Evolutionary conservation across 768 basidiomycete species (phyloP).

Genomic region (Omphalotus guepiniiformis): DNA sequence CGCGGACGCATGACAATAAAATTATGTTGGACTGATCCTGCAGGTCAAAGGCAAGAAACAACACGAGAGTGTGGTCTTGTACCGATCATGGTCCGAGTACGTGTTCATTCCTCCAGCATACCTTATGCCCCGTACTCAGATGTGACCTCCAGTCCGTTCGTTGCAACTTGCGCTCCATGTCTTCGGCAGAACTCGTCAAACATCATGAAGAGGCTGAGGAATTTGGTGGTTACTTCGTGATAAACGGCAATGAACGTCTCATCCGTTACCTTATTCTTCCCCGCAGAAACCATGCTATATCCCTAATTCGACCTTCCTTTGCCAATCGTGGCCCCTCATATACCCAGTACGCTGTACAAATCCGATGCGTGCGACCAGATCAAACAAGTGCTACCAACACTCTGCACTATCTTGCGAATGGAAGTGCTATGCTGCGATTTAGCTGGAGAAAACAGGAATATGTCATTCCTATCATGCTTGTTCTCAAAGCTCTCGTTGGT

Average conservation of each 20-base stretch:
- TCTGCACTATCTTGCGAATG: constrained; percentile 96
- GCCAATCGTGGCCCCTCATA: constrained; percentile 91
- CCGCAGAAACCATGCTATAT: constrained; percentile 91
- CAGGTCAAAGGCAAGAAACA: constrained; percentile 62
- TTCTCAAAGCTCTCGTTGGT: constrained; percentile 88
- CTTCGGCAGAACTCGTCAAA: constrained; percentile 81
- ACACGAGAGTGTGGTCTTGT: constrained; percentile 88
- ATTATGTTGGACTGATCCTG: constrained; percentile 77
- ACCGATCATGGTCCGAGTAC: constrained; percentile 95
- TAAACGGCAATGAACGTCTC: constrained; percentile 98
- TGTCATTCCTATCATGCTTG: constrained; percentile 94
- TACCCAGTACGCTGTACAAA: constrained; percentile 90
- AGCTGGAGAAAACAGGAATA: constrained; percentile 98
- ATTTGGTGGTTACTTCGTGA: constrained; percentile 97
- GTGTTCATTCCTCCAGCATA: constrained; percentile 25
- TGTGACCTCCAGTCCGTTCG: constrained; percentile 63
- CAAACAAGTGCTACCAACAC: constrained; percentile 93
- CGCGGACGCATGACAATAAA: constrained; percentile 85
- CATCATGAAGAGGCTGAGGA: constrained; percentile 97
- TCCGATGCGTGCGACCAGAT: constrained; percentile 91
- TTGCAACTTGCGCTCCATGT: constrained; percentile 85
- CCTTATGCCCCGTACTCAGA: neutral
- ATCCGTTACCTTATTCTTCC: constrained; percentile 97
- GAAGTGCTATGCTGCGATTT: constrained; percentile 95
- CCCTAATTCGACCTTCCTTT: constrained; percentile 89